These are phyloP conservation scores for Corchorus olitorius DNA, from an alignment of 345 rosid genomes.

Conservation along the genomic window DNA sequence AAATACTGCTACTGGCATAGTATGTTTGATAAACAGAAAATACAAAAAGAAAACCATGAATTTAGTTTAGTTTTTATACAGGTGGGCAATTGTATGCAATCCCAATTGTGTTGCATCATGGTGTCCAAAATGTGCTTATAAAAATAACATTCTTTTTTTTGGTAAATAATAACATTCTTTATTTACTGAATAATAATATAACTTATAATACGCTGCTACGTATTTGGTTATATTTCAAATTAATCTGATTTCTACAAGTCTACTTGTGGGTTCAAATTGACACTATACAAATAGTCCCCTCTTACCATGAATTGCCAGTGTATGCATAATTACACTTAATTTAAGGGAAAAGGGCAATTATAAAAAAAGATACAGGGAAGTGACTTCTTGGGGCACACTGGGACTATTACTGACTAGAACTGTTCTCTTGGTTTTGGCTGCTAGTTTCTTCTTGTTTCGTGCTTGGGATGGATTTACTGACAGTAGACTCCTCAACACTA, in stretches of 20 bases:
- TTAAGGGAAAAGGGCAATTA: neutral
- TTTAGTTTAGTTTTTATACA: too few species aligned
- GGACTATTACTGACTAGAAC: neutral
- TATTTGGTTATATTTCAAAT: neutral
- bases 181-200: neutral
- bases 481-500: constrained; percentile 36
- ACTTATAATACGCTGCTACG: neutral
- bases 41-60: too few species aligned
- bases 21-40: too few species aligned
- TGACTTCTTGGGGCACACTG: neutral
- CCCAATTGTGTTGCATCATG: too few species aligned
- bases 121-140: neutral
- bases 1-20: too few species aligned
- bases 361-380: neutral
- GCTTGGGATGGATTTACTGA: constrained; percentile 29
- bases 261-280: neutral
- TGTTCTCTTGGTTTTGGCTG: constrained; percentile 3
- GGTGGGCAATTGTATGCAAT: too few species aligned
- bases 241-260: neutral
- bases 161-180: neutral
- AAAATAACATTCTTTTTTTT: neutral
- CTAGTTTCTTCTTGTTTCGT: constrained; percentile 22
- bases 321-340: constrained; percentile 8
- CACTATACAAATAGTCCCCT: constrained; percentile 16
- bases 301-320: neutral